Conservation (phyloP, 176 grass and related monocot genomes). For the Lolium perenne region DNA sequence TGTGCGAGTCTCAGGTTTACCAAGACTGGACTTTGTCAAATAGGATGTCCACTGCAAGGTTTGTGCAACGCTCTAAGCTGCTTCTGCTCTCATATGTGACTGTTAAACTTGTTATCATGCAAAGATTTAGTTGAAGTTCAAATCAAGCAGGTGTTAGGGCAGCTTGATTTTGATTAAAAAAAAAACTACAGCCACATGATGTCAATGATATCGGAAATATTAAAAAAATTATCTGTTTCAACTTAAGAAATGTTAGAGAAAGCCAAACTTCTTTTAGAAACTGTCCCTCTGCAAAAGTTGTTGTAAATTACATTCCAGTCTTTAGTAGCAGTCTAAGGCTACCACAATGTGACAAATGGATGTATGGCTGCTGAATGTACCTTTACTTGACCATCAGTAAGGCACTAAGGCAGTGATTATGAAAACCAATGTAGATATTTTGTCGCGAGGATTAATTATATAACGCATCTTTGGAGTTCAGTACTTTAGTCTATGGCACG, state of each 20-base stretch:
- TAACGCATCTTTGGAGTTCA: not conserved
- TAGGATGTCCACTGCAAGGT: slow-evolving; percentile 37
- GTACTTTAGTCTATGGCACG: slow-evolving; percentile 12
- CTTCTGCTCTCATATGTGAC: slow-evolving; percentile 4
- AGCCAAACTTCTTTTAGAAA: not conserved
- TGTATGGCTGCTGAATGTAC: not conserved
- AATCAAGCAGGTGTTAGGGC: not conserved
- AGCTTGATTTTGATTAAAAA: not conserved
- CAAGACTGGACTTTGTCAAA: slow-evolving; percentile 34
- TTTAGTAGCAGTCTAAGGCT: not conserved
- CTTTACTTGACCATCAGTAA: not conserved
- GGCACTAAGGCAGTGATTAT: not conserved
- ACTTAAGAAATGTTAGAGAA: not conserved
- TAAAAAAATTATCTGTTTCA: not conserved
- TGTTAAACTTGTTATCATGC: not conserved
- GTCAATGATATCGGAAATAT: not conserved
- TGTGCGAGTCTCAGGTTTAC: slow-evolving; percentile 35
- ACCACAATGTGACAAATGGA: not conserved
- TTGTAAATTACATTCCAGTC: not conserved
- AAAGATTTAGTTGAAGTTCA: not conserved
- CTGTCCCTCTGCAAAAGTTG: not conserved
- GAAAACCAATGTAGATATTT: not conserved
- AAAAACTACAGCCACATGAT: slow-evolving; percentile 3
- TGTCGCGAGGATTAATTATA: not conserved
- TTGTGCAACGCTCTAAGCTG: not conserved